Evolutionary conservation across 257 asterid genomes (phyloP).

Genomic region (Capsicum pubescens): DNA sequence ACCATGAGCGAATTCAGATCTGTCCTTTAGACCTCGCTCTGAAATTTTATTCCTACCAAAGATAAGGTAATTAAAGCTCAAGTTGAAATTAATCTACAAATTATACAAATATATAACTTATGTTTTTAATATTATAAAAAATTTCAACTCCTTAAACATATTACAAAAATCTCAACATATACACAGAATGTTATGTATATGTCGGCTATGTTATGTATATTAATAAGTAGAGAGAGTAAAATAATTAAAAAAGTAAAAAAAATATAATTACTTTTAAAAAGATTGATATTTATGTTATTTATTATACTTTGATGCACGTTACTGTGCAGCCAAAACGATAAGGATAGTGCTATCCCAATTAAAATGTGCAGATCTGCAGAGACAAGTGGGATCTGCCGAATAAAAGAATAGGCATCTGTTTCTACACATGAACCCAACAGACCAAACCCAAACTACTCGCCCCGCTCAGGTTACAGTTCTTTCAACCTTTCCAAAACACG

Average conservation of each 20-base stretch:
- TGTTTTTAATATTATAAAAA: no score
- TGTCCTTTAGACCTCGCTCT: neutral
- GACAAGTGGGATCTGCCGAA: conserved; percentile 1
- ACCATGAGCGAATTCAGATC: neutral
- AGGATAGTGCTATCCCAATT: conserved; percentile 14
- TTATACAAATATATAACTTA: no score
- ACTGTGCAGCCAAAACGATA: conserved; percentile 22
- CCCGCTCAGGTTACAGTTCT: conserved; percentile 18
- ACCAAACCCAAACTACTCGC: neutral
- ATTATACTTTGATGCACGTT: neutral
- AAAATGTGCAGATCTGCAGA: neutral
- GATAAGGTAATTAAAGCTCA: conserved; percentile 12
- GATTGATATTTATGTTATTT: no score
- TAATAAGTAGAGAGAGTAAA: no score
- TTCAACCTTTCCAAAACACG: conserved; percentile 4
- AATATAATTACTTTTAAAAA: no score
- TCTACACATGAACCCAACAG: neutral
- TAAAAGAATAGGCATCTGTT: neutral
- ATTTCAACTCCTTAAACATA: no score
- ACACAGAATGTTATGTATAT: no score
- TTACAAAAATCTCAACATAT: no score
- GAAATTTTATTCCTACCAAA: neutral
- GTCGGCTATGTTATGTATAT: no score
- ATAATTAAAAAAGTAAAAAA: no score
- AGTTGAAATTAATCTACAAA: neutral